These are phyloP conservation scores for Aspergillus haitiensis DNA, from an alignment of 495 filamentous ascomycete species.

Conservation along the genomic window DNA sequence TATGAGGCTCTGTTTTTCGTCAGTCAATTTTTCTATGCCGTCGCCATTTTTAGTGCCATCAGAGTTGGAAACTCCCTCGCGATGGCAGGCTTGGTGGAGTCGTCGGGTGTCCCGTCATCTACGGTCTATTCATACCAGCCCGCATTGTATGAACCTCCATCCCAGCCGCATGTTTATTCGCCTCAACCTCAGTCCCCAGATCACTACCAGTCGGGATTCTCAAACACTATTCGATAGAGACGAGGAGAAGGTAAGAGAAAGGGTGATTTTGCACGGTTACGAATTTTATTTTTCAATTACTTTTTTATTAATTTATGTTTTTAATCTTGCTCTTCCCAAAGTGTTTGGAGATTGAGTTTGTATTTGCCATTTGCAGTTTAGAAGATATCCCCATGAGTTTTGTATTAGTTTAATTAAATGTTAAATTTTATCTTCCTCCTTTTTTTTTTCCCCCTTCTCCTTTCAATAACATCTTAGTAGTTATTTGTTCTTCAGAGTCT, in stretches of 20 bases:
- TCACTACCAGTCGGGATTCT: slow-evolving; percentile 1
- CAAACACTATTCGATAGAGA: not conserved
- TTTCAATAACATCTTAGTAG: too few species aligned
- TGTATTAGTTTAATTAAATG: too few species aligned
- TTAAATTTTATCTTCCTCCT: too few species aligned
- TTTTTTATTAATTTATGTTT: not conserved
- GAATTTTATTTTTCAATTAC: not conserved
- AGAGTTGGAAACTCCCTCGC: not conserved
- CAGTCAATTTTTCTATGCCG: too few species aligned
- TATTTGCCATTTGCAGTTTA: too few species aligned
- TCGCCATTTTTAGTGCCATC: not conserved
- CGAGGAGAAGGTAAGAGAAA: not conserved
- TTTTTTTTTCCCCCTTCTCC: too few species aligned
- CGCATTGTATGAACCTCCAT: not conserved
- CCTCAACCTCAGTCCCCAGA: not conserved
- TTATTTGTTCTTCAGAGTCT: too few species aligned
- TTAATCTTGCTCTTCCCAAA: too few species aligned
- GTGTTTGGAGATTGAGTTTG: too few species aligned
- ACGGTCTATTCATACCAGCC: not conserved
- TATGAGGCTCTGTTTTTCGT: too few species aligned
- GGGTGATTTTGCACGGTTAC: not conserved
- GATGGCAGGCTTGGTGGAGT: not conserved
- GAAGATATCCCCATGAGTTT: too few species aligned
- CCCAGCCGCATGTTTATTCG: not conserved
- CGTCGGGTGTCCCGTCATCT: not conserved